Base-by-base conservation (phyloP, 495 filamentous ascomycete genomes). In the Aspergillus sclerotioniger region DNA sequence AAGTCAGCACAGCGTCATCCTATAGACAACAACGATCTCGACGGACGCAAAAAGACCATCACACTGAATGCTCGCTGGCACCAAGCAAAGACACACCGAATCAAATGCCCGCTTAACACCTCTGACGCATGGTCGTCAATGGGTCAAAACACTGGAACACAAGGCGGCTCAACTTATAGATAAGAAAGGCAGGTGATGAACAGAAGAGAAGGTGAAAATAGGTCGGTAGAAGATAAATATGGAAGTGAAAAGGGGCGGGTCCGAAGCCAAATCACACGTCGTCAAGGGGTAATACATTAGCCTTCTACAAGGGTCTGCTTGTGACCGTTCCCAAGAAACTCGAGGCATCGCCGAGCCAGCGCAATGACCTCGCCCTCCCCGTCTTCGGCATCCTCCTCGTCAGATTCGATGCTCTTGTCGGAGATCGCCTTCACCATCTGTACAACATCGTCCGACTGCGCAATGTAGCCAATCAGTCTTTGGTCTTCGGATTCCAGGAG, bases 331-430 rank as follows among this genome's bases (percentile, higher is more conserved):
- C 87, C 87, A n/a, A 97, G 79, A 25, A 96, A 80, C 71, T 96
- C 92, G 37, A 95, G 76, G 71, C 90, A 97, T 51, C 92, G 85
- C 52, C 91, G 87, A 25, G 94, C 94, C 63, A 98, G 82, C 56
- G 86, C 90, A 59, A 98, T 89, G 31, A 98, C 92, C 71, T 98
- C 94, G 19, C 95, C 91, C 72, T 98, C 94, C 16, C 89, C 90
- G 62, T 96, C 92, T 62, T 96, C 92, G 28, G 83, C 86, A 37
- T 90, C 88, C 54, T 96, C 94, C 54, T 90, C 88, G 60, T 96
- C 92, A 12, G 90, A 93, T 66, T 96, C 93, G 62, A 96, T 80
- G 64, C 89, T 90, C 68, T 87, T 91, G 65, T 96, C 92, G 6
- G 91, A 88, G 63, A 98, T 97, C 48, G 82, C 80, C 67, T 87